These are phyloP conservation scores for Thermomucor indicae-seudaticae DNA, from an alignment of 371 early-diverging fungal genomes.

Conservation along the genomic window DNA sequence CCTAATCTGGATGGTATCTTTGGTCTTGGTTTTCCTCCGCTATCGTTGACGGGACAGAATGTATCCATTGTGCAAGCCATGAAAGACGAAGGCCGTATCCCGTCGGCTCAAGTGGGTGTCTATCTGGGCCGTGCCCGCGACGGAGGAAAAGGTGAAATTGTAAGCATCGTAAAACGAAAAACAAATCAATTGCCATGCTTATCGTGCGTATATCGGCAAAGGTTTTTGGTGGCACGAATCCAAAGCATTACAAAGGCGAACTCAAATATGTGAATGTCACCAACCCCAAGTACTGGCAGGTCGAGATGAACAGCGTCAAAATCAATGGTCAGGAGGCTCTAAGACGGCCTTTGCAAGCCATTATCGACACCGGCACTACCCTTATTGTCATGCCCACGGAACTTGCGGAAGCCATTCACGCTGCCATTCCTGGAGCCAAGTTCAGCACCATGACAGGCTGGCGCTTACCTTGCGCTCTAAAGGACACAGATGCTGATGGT, in stretches of 20 bases:
- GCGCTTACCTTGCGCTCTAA: slow-evolving; percentile 35
- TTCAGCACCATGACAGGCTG: slow-evolving; percentile 32
- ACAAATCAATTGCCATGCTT: not conserved
- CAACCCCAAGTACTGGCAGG: slow-evolving; percentile 48
- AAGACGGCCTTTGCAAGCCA: slow-evolving; percentile 18
- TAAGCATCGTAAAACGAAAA: slow-evolving; percentile 9
- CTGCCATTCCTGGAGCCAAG: slow-evolving; percentile 30
- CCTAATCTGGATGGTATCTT: slow-evolving; percentile 50
- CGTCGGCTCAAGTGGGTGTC: slow-evolving; percentile 28
- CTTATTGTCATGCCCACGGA: slow-evolving; percentile 26
- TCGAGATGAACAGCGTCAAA: slow-evolving; percentile 32
- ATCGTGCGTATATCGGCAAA: slow-evolving; percentile 4
- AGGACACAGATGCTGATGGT: slow-evolving; percentile 6
- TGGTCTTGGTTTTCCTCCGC: slow-evolving; percentile 45
- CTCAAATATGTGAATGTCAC: slow-evolving; percentile 37
- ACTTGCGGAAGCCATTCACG: slow-evolving; percentile 33
- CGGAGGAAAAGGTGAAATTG: slow-evolving; percentile 37
- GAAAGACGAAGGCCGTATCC: slow-evolving; percentile 14
- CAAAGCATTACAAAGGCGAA: slow-evolving; percentile 35
- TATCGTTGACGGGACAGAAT: slow-evolving; percentile 30
- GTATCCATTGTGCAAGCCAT: slow-evolving; percentile 23
- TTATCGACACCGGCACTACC: slow-evolving; percentile 38
- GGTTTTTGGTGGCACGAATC: slow-evolving; percentile 35
- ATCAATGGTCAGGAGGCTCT: slow-evolving; percentile 18
- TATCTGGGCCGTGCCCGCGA: slow-evolving; percentile 25